Percentiles rank a stretch among this genome's conserved stretches.
These are phyloP conservation scores for Chenopodium suecicum DNA, from an alignment of 148 eudicot genomes.

Conservation along the genomic window DNA sequence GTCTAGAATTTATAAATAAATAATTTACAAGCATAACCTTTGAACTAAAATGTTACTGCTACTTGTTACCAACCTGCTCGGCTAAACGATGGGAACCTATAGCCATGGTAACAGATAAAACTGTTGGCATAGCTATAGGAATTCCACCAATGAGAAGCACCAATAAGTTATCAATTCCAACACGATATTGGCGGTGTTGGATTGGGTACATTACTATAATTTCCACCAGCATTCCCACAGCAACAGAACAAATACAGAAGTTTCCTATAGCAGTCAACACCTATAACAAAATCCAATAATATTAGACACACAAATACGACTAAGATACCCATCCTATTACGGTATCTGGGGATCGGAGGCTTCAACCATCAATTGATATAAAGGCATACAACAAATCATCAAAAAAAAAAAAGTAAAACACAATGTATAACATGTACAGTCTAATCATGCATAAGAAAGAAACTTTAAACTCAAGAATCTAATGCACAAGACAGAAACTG, in stretches of 20 bases:
- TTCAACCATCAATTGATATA: neutral
- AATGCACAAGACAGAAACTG: neutral
- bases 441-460: neutral
- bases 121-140: slow-evolving; percentile 55
- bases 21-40: neutral
- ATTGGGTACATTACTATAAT: slow-evolving; percentile 48
- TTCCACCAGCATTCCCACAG: slow-evolving; percentile 49
- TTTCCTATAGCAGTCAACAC: slow-evolving; percentile 55
- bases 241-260: slow-evolving; percentile 53
- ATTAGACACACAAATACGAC: slow-evolving; percentile 5
- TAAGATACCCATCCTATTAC: neutral
- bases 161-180: slow-evolving; percentile 45
- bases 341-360: neutral
- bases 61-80: slow-evolving; percentile 36
- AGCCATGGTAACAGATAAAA: slow-evolving; percentile 53
- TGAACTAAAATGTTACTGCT: neutral
- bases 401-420: neutral
- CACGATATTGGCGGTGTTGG: slow-evolving; percentile 43
- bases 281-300: slow-evolving; percentile 12
- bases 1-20: neutral
- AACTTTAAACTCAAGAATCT: neutral
- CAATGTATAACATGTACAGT: neutral
- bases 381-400: neutral
- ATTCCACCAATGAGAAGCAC: slow-evolving; percentile 53
- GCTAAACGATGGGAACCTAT: slow-evolving; percentile 54